Evolutionary conservation across 164 flowering plant genomes (phyloP).

Genomic region (Taxillus chinensis): DNA sequence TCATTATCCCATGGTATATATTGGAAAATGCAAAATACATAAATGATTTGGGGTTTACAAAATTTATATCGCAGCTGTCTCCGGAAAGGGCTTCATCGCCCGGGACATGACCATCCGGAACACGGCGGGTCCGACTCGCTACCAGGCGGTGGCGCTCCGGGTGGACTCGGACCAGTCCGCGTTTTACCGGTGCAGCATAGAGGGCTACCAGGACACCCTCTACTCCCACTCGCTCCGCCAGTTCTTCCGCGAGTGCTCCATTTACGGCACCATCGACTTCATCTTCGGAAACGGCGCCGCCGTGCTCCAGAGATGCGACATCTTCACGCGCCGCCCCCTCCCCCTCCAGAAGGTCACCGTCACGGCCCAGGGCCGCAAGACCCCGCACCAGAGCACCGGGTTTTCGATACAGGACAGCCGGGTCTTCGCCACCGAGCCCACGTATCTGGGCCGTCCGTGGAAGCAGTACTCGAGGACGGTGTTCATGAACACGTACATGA

Average conservation of each 20-base stretch:
- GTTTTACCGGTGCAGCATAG: slow-evolving; percentile 80
- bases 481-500: slow-evolving; percentile 69
- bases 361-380: slow-evolving; percentile 84
- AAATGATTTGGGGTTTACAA: background rate
- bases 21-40: too few species aligned
- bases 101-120: slow-evolving; percentile 77
- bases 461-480: slow-evolving; percentile 77
- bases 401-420: slow-evolving; percentile 63
- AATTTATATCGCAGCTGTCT: slow-evolving; percentile 40
- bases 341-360: slow-evolving; percentile 77
- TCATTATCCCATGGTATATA: too few species aligned
- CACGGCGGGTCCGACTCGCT: slow-evolving; percentile 74
- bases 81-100: slow-evolving; percentile 82
- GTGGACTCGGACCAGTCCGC: slow-evolving; percentile 86
- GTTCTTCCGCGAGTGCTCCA: slow-evolving; percentile 74
- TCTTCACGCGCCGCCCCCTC: slow-evolving; percentile 58
- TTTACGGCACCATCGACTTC: slow-evolving; percentile 84
- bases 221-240: slow-evolving; percentile 89
- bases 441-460: slow-evolving; percentile 93
- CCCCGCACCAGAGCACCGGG: slow-evolving; percentile 73
- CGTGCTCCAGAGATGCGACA: slow-evolving; percentile 71
- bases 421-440: slow-evolving; percentile 54
- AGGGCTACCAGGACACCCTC: slow-evolving; percentile 85
- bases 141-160: slow-evolving; percentile 76
- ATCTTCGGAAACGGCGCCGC: slow-evolving; percentile 91